These are phyloP conservation scores for Smallanthus sonchifolius DNA, from an alignment of 129 eudicot genomes.

Conservation along the genomic window DNA sequence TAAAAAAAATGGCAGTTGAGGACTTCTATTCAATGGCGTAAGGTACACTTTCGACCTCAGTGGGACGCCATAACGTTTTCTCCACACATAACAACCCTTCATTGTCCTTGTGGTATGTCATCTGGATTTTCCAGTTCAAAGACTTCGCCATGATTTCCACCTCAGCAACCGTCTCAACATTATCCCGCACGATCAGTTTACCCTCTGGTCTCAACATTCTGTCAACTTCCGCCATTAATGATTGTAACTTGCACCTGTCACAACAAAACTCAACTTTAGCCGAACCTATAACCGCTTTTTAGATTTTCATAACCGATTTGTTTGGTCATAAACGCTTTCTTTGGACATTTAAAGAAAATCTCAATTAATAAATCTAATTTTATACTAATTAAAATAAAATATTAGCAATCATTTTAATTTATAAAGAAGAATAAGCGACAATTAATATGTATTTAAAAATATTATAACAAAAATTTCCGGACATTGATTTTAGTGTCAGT, in stretches of 20 bases:
- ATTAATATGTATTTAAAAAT: no score
- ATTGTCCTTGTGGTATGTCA: slow-evolving; percentile 37
- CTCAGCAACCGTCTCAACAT: slow-evolving; percentile 42
- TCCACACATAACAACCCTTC: slow-evolving; percentile 49
- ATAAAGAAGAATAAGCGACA: no score
- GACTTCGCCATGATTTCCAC: slow-evolving; percentile 53
- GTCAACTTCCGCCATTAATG: slow-evolving; percentile 60
- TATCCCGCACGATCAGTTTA: slow-evolving; percentile 50
- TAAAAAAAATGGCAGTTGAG: background rate
- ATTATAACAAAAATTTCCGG: no score
- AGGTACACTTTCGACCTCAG: slow-evolving; percentile 44
- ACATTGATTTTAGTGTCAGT: no score
- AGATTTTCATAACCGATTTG: no score
- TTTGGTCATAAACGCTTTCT: no score
- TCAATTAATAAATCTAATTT: no score
- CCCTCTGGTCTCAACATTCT: slow-evolving; percentile 61
- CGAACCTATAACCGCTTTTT: no score
- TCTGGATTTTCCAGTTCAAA: slow-evolving; percentile 47
- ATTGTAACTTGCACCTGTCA: slow-evolving; percentile 54
- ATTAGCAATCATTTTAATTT: no score
- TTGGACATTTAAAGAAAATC: no score
- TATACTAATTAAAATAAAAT: no score
- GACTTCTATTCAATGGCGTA: slow-evolving; percentile 44
- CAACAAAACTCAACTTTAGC: slow-evolving; percentile 4
- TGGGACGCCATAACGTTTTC: slow-evolving; percentile 59